Evolutionary conservation across 2,329 filamentous ascomycete genomes (phyloP).

Genomic region (Moelleriella libera): DNA sequence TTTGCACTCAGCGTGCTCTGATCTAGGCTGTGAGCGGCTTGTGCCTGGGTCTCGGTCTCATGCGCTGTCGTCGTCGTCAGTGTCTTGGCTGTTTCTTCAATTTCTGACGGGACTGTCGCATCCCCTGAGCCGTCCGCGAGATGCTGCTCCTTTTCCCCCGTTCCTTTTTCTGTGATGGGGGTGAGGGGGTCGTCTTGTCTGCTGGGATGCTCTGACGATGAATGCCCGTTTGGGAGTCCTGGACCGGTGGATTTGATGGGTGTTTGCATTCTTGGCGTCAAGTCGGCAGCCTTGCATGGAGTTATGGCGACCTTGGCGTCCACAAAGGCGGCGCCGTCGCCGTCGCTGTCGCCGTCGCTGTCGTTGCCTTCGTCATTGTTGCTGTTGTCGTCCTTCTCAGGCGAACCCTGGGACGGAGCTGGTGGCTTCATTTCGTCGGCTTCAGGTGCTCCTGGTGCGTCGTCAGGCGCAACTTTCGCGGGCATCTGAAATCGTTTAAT

Average conservation of each 20-base stretch:
- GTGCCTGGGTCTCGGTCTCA: conserved; percentile 2
- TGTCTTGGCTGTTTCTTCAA: background rate
- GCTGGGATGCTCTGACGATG: background rate
- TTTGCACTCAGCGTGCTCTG: conserved; percentile 20
- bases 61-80: background rate
- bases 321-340: conserved; percentile 22
- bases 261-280: background rate
- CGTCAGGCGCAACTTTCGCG: background rate
- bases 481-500: conserved; percentile 31
- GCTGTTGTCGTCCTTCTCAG: background rate
- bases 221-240: background rate
- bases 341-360: conserved; percentile 13
- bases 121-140: background rate
- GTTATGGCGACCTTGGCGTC: conserved; percentile 17
- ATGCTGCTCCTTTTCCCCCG: background rate
- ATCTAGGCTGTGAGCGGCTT: conserved; percentile 19
- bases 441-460: background rate
- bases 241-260: background rate
- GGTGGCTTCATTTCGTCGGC: conserved; percentile 10
- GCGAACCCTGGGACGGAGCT: conserved; percentile 4
- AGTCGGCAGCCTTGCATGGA: background rate
- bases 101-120: background rate
- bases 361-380: conserved; percentile 1
- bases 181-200: background rate
- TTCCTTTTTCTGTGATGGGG: background rate